Percentiles rank a stretch among this genome's conserved stretches.
These are phyloP conservation scores for Abelmoschus esculentus DNA, from an alignment of 345 rosid genomes.

Conservation along the genomic window DNA sequence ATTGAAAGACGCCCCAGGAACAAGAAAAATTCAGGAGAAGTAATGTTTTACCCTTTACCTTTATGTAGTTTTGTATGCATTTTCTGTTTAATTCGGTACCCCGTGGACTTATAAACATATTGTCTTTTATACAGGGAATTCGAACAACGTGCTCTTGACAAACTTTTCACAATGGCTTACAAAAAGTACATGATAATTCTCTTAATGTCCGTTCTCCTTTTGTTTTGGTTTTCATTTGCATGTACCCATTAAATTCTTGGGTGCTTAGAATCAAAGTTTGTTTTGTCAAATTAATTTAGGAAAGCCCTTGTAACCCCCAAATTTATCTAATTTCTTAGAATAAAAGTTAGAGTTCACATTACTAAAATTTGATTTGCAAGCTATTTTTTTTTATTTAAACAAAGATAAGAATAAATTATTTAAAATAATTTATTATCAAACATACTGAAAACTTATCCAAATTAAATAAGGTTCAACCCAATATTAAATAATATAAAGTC, in stretches of 20 bases:
- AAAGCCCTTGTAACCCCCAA: no score
- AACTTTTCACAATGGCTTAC: constrained; percentile 76
- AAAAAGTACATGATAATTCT: constrained; percentile 68
- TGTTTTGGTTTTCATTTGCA: neutral
- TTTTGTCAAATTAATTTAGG: neutral
- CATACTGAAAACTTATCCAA: no score
- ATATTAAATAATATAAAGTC: no score
- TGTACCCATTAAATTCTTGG: neutral
- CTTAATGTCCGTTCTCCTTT: neutral
- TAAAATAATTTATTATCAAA: no score
- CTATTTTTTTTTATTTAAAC: no score
- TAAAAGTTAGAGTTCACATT: no score
- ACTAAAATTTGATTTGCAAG: no score
- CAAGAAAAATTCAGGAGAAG: constrained; percentile 68
- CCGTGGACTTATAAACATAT: constrained; percentile 2
- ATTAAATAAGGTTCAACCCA: no score
- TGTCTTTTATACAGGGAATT: constrained; percentile 49
- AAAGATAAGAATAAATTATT: no score
- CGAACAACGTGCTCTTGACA: constrained; percentile 58
- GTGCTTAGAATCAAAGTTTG: neutral
- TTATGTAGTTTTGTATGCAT: constrained; percentile 8
- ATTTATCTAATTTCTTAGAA: no score
- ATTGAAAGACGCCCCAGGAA: constrained; percentile 50
- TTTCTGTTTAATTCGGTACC: constrained; percentile 14
- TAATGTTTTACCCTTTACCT: constrained; percentile 27